Evolutionary conservation across 2,329 filamentous ascomycete genomes (phyloP), one percentile per base, ranked within the genome.

Genomic region (Gaeumannomyces sp.): DNA sequence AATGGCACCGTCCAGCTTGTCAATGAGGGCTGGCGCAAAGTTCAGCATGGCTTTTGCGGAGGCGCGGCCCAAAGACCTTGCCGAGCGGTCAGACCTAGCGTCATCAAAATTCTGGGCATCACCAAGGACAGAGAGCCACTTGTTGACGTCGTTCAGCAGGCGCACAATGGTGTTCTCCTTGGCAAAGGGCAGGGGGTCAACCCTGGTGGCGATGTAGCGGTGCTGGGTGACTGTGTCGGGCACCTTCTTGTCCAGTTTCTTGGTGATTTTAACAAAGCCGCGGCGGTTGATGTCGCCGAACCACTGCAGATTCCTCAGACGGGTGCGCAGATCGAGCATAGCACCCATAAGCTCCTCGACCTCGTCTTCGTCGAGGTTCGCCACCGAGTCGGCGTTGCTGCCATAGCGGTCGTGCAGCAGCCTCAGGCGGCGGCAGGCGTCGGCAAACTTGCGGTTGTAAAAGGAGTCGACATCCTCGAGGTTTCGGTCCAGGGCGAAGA

Each of bases 181-280:
- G 25, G 94, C 92, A 76, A 99, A 99, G 0, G 91, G 86, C 69
- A 89, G 89, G 2, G 91, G 89, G 70, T 97, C 92, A 65, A 99
- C 94, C 78, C 96, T 97, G 60, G 92, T 92, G 57, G 90, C 87
- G 66, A 99, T 83, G 73, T 98, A 99, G 65, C 88, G 86, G 73
- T 91, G 88, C 79, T 97, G 93, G 0, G 91, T 89, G 62, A 88
- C 85, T 4, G 88, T 86, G 60, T 86, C 84, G 1, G 89, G 84
- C 3, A 97, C 86, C 80, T 98, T 98, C 80, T 99, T 99, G 78
- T 99, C 95, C 60, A 97, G 81, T 78, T 99, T 99, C 81, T 99
- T 99, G 63, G 95, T 97, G 76, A 99, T 99, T 80, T 99, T 99
- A 75, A 96, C 87, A 73, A 99, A 99, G 2, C 95, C 95, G 68